Percentiles rank a stretch among this genome's conserved stretches.
These are phyloP conservation scores for Backusella tarrabulga DNA, from an alignment of 192 early-diverging fungal species.

Conservation along the genomic window DNA sequence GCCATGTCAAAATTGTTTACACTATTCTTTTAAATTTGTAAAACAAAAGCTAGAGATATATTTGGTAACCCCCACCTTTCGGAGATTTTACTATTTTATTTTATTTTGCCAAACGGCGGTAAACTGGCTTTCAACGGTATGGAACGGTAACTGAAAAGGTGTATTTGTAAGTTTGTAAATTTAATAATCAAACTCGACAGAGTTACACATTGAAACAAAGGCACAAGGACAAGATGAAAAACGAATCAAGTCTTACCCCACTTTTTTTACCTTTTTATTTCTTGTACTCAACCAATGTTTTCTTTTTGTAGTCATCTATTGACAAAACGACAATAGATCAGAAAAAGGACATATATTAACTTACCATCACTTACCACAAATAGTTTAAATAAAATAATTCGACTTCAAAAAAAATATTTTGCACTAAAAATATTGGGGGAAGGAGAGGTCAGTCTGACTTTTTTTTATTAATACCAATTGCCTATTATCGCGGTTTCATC, in stretches of 20 bases:
- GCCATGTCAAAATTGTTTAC: background rate
- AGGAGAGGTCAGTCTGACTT: background rate
- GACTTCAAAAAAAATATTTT: background rate
- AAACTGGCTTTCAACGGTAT: background rate
- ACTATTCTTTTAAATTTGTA: background rate
- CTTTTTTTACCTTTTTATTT: conserved; percentile 1
- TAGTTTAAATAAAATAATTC: background rate
- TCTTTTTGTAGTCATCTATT: background rate
- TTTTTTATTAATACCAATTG: background rate
- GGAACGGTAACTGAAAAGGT: background rate
- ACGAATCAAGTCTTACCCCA: background rate
- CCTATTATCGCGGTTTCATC: background rate
- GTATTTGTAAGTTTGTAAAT: background rate
- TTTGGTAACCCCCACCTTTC: background rate
- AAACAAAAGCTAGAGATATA: background rate
- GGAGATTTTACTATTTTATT: background rate
- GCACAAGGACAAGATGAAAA: background rate
- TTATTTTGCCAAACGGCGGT: background rate
- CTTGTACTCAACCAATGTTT: background rate
- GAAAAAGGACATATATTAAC: background rate
- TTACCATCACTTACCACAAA: background rate
- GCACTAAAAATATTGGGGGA: background rate
- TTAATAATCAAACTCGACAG: background rate
- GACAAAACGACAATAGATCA: background rate
- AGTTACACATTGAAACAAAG: background rate